Percentiles rank a stretch among this genome's conserved stretches.
Conservation (phyloP, 768 basidiomycete genomes). For the Boletellus ananiceps region DNA sequence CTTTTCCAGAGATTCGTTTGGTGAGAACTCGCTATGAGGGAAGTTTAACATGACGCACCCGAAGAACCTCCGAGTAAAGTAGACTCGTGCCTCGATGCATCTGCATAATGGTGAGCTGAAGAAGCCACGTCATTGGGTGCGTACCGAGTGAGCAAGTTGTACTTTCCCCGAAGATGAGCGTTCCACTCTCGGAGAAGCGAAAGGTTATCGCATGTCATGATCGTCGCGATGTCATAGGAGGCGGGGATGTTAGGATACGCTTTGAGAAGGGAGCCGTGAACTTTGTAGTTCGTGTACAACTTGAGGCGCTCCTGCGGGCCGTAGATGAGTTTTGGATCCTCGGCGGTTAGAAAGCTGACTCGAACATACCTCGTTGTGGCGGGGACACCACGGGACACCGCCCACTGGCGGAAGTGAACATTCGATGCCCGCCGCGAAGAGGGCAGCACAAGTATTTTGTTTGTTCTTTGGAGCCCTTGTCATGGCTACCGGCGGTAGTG, state of each 20-base stretch:
- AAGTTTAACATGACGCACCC: slow-evolving; percentile 23
- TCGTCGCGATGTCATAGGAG: slow-evolving; percentile 21
- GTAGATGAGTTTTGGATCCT: not conserved
- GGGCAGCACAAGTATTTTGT: slow-evolving; percentile 15
- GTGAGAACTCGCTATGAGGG: not conserved
- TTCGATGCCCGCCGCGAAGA: slow-evolving; percentile 9
- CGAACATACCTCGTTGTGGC: slow-evolving; percentile 29
- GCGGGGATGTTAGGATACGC: slow-evolving; percentile 25
- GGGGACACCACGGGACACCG: slow-evolving; percentile 23
- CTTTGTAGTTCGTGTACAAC: slow-evolving; percentile 36
- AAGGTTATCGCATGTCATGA: slow-evolving; percentile 29
- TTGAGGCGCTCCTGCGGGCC: slow-evolving; percentile 31
- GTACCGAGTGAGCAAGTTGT: slow-evolving; percentile 32
- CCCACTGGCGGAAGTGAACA: slow-evolving; percentile 12
- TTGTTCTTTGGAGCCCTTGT: slow-evolving; percentile 8
- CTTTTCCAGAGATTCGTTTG: slow-evolving; percentile 2
- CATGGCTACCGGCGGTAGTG: not conserved
- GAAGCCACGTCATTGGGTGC: not conserved
- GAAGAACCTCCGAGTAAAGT: slow-evolving; percentile 39
- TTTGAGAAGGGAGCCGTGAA: slow-evolving; percentile 29
- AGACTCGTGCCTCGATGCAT: slow-evolving; percentile 36
- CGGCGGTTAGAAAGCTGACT: not conserved
- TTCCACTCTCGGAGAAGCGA: slow-evolving; percentile 33
- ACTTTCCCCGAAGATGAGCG: slow-evolving; percentile 28
- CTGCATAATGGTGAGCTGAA: slow-evolving; percentile 15